Evolutionary conservation across 768 basidiomycete genomes (phyloP), one percentile per base, ranked within the genome.

Genomic region (Scleroderma citrinum): DNA sequence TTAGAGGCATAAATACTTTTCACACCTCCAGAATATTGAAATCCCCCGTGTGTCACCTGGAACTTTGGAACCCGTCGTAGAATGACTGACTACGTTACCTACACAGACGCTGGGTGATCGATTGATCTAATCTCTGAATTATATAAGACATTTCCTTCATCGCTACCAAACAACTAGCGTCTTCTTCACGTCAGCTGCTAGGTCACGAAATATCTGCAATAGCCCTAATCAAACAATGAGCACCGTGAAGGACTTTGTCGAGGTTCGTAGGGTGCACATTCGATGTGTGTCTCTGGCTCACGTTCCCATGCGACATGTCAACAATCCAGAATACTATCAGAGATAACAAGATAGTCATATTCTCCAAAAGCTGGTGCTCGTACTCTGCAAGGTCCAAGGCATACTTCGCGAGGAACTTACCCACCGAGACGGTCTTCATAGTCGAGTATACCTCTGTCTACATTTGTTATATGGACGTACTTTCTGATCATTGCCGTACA

Each of bases 361-460:
- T 84, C 60, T 81, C 82, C 32, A 86, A 85, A 68, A 61, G 70
- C 6, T 72, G 57, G 36, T 85, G 83, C 62, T 75, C 76, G 5
- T 80, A 69, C 60, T 80, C 78, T 70, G 66, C 48, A 44, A 57
- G 51, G 5, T 74, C 80, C 23, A 84, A 85, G 59, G 30, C 43
- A 0, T 66, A 81, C 20, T 75, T 84, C 50, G 49, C 49, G 5
- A 40, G 30, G 0, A 52, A 76, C 3, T 80, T 68, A 53, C 67
- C 72, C 2, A 54, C 68, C 2, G 69, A 72, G 21, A 48, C 60
- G 23, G 56, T 75, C 20, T 55, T 61, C 24, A 62, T 81, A 37
- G 53, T 73, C 44, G 81, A 83, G 81, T 83, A 51, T 36, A 76
- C 64, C n/a, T n/a, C n/a, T 38, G 26, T 17, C 20, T 47, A 3